phyloP scores from a whole-genome alignment of 2,329 filamentous ascomycete species.

The Cladorrhinum sp. region DNA sequence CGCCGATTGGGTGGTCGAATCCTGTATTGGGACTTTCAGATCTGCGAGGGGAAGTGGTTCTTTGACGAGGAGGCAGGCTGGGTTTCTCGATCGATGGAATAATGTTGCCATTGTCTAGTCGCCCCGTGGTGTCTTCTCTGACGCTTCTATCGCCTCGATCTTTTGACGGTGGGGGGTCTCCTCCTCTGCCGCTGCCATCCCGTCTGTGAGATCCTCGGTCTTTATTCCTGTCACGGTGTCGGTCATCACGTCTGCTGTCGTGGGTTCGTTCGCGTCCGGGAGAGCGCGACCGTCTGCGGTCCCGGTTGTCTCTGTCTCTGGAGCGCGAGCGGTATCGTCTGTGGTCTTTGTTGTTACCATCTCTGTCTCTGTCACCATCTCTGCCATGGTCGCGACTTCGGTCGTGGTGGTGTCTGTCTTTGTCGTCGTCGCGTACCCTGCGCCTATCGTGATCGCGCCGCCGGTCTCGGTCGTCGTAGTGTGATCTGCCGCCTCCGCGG shows the following conservation, averaged over 20 bases:
- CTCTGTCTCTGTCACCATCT: slow-evolving; percentile 30
- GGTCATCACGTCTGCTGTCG: slow-evolving; percentile 16
- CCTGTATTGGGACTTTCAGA: slow-evolving; percentile 21
- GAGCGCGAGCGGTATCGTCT: slow-evolving; percentile 21
- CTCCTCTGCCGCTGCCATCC: not conserved
- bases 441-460: slow-evolving; percentile 13
- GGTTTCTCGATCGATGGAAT: not conserved
- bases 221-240: slow-evolving; percentile 6
- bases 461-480: slow-evolving; percentile 18
- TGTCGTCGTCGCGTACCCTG: slow-evolving; percentile 12
- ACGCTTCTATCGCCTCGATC: slow-evolving; percentile 15
- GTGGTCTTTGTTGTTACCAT: slow-evolving; percentile 25
- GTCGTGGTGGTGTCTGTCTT: slow-evolving; percentile 1
- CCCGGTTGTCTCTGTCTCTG: slow-evolving; percentile 12
- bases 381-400: slow-evolving; percentile 23
- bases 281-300: slow-evolving; percentile 21
- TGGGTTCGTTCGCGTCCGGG: slow-evolving; percentile 8
- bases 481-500: slow-evolving; percentile 17
- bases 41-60: slow-evolving; percentile 16
- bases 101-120: slow-evolving; percentile 5
- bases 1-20: not conserved
- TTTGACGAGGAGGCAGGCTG: not conserved
- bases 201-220: slow-evolving; percentile 11
- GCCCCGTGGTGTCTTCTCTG: slow-evolving; percentile 7
- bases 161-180: not conserved